Evolutionary conservation across 2,329 filamentous ascomycete genomes (phyloP), one percentile per base, ranked within the genome.

Genomic region (Fusarium solani-melongenae): DNA sequence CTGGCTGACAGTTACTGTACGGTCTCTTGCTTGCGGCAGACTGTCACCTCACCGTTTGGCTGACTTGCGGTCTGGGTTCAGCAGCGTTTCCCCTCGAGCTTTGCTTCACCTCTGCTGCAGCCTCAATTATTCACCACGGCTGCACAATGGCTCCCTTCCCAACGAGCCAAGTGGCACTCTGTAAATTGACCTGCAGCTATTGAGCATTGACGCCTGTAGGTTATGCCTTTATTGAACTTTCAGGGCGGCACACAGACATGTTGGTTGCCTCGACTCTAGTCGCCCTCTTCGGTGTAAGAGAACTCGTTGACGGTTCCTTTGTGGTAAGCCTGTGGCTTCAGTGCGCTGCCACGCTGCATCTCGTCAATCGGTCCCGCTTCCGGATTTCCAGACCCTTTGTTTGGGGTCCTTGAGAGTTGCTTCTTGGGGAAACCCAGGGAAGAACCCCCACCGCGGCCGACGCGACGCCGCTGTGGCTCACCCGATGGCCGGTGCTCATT

Each of bases 331-430:
- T 55, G 60, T 62, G 46, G 58, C 46, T 39, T 41, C 36, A 55
- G 29, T 49, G 62, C 66, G 62, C 73, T 74, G 64, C 70, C 69
- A 62, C 60, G 66, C 72, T 77, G 70, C 71, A 72, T 74, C 72
- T 77, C 75, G 75, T 77, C 75, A 77, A 77, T 77, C 75, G 71
- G 76, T 72, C 75, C 75, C 73, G 64, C 75, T 73, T 70, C 73
- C 63, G 69, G 73, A 74, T 71, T 75, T 56, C 70, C 44, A 74
- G 73, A 76, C 73, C 73, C 64, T 75, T 72, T 73, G 70, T 73
- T 75, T 75, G 64, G 64, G 62, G 62, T 49, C 62, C 46, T 71
- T 59, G 53, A 70, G 55, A 61, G 39, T 44, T 70, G 27, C 69
- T 71, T 29, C 34, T 67, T 70, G 63, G 53, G 58, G 62, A 70